A percentile compares a stretch with the other conserved stretches of the same genome.
These are phyloP conservation scores for Gynandropsis gynandra DNA, from an alignment of 345 rosid species.

Conservation along the genomic window DNA sequence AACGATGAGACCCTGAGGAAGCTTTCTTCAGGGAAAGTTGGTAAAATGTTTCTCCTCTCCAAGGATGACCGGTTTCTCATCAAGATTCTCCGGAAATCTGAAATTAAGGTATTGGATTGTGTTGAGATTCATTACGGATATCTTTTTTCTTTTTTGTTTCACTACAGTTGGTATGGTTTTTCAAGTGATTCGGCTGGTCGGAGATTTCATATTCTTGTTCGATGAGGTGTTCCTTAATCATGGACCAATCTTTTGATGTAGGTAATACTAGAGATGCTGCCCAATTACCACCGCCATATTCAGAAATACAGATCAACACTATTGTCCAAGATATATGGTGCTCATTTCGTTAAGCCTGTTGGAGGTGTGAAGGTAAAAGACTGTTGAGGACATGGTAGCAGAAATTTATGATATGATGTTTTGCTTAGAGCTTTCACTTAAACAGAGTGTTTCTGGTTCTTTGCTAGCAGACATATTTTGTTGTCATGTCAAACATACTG, in stretches of 20 bases:
- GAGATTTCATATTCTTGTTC: too few relatives aligned
- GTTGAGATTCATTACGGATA: neutral
- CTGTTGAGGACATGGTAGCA: neutral
- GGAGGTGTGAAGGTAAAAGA: slow-evolving; percentile 47
- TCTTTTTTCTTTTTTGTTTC: neutral
- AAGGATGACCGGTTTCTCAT: slow-evolving; percentile 36
- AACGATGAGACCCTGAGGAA: slow-evolving; percentile 37
- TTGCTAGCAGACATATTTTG: slow-evolving; percentile 47
- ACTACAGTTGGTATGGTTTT: neutral
- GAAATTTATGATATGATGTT: neutral
- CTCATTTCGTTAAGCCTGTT: slow-evolving; percentile 38
- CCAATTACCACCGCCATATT: slow-evolving; percentile 36
- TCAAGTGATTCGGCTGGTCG: neutral
- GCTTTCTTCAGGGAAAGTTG: slow-evolving; percentile 36
- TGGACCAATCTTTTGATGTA: slow-evolving; percentile 9
- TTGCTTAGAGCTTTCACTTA: neutral
- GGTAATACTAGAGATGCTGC: slow-evolving; percentile 42
- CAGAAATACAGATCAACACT: slow-evolving; percentile 30
- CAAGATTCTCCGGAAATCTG: slow-evolving; percentile 43
- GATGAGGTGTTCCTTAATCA: too few relatives aligned
- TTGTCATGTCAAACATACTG: slow-evolving; percentile 35
- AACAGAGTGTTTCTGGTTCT: neutral
- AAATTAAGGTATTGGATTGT: slow-evolving; percentile 40
- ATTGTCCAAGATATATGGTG: slow-evolving; percentile 41
- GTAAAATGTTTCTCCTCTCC: slow-evolving; percentile 32